Evolutionary conservation across 2,329 filamentous ascomycete species (phyloP), one percentile per base, ranked within the genome.

Genomic region (Alternaria triticimaculans): DNA sequence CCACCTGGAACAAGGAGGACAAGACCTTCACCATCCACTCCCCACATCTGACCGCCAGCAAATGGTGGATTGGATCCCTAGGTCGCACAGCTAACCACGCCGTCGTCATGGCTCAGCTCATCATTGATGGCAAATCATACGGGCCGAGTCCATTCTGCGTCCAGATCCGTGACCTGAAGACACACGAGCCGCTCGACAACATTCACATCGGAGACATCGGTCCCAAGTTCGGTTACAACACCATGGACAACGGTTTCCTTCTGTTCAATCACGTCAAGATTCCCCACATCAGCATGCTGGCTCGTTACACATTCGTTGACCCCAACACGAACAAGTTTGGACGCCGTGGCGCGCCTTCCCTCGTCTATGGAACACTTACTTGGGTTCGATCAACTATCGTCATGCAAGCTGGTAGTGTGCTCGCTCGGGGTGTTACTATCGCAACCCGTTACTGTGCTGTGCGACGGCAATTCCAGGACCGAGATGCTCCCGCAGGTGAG

Each of bases 31-130:
- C 84, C 14, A 84, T 94, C 37, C 88, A 94, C 79, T 92, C 90
- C 0, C 92, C 92, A 10, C 84, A 88, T 65, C 83, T 94, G 60
- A 94, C 92, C 2, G 87, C 91, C 0, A 90, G 90, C 33, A 95
- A 95, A 76, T 95, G 91, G 91, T 94, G 92, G 92, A 93, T 93
- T 71, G 92, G 92, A 2, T 92, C 90, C 11, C 84, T 94, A 4
- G 92, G 92, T 55, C 86, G 90, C 71, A 90, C 89, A 3, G 92
- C 92, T 48, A 94, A 92, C 76, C 86, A 93, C 74, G 92, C 92
- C 1, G 88, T 92, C 3, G 90, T 94, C 4, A 93, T 94, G 85
- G 92, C 92, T 0, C 91, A 94, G 80, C 84, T 94, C 26, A 86
- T 89, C 65, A 86, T 93, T 64, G 82, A 84, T 63, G 90, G 90